Evolutionary conservation across 2,329 filamentous ascomycete species (phyloP), one percentile per base, ranked within the genome.

Genomic region (Trichoderma harzianum): DNA sequence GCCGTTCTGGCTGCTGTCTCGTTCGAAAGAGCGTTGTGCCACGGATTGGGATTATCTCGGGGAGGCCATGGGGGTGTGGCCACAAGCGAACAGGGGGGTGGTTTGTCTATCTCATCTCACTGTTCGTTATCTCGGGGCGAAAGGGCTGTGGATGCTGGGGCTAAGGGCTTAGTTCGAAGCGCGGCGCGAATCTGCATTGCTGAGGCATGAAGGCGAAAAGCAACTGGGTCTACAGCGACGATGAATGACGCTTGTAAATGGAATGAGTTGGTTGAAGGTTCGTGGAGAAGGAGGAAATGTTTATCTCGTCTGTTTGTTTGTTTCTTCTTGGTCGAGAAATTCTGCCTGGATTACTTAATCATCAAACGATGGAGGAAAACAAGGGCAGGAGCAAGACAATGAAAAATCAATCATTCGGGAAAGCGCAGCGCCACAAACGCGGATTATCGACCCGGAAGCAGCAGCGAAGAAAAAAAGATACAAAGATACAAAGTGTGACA

Each of bases 111-210:
- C 43, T 28, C 57, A 36, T 69, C 67, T 69, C 28, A 51, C 55
- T 53, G 51, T 24, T 18, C 60, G 67, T 69, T 69, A 69, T 69
- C 67, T 62, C 57, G 65, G 65, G 65, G 65, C 66, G 57, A 69
- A 69, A 36, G 7, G 57, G 39, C 39, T 69, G 66, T 51, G 55
- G 66, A 51, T 34, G 55, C 26, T 69, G 55, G 66, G 26, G 32
- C 67, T 69, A 69, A 69, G 67, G 67, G 67, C 67, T 69, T 69
- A 69, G 67, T 62, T 62, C 67, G 57, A 69, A 69, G 67, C 34
- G 67, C 67, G 67, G 67, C 67, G 67, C 39, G 43, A 69, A 36
- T 69, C 67, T 39, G 57, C 67, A 61, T 51, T 26, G 57, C 55
- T 62, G 39, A 39, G 64, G 57, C 36, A 69, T 69, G 67, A 36